Conservation (phyloP, 257 asterid species). For the Solanum piurae region DNA sequence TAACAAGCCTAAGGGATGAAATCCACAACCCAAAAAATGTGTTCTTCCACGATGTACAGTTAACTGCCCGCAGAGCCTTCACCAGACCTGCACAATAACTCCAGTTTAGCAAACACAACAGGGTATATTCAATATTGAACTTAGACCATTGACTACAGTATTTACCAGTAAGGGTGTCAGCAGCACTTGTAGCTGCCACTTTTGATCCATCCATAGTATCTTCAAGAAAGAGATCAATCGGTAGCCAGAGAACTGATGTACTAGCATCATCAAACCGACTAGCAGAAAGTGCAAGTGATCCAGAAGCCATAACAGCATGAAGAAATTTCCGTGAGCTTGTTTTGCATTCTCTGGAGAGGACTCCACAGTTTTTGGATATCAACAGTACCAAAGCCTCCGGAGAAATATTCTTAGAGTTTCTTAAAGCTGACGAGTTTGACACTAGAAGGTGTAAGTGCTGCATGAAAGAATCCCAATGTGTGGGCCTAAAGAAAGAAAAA, state of each 20-base stretch:
- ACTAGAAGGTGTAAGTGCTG: constrained; percentile 65
- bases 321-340: constrained; percentile 57
- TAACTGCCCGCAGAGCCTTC: constrained; percentile 80
- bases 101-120: constrained; percentile 1
- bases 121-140: not conserved
- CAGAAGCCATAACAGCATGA: constrained; percentile 52
- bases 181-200: constrained; percentile 72
- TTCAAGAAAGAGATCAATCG: constrained; percentile 90
- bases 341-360: constrained; percentile 59
- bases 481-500: constrained; percentile 44
- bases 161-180: constrained; percentile 68
- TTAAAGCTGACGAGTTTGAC: constrained; percentile 63
- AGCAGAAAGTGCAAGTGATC: constrained; percentile 42
- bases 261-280: constrained; percentile 45
- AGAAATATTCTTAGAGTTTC: constrained; percentile 61
- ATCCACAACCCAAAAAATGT: constrained; percentile 95
- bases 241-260: constrained; percentile 80
- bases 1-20: constrained; percentile 83
- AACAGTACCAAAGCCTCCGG: constrained; percentile 69
- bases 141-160: not conserved
- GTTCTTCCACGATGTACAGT: constrained; percentile 81
- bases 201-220: constrained; percentile 77
- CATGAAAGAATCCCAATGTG: constrained; percentile 61
- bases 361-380: constrained; percentile 45
- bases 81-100: constrained; percentile 56